These are phyloP conservation scores for Suillus brevipes DNA, from an alignment of 768 basidiomycete genomes.

Conservation along the genomic window DNA sequence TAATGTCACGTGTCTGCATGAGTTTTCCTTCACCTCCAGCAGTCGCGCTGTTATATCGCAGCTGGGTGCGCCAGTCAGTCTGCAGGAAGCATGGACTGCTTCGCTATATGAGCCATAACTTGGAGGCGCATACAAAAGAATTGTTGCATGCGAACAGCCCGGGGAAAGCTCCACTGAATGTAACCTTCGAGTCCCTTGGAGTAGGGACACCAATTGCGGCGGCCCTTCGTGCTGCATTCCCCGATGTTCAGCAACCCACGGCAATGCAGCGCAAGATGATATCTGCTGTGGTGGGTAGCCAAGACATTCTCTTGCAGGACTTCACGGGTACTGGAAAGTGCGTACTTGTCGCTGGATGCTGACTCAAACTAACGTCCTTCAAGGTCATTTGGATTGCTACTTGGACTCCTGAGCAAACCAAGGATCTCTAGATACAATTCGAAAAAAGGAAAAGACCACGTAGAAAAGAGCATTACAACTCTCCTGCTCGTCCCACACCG, in stretches of 20 bases:
- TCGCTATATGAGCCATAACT: conserved; percentile 30
- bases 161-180: conserved; percentile 6
- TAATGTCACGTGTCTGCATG: conserved; percentile 28
- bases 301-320: conserved; percentile 68
- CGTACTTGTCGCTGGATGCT: conserved; percentile 25
- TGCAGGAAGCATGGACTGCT: conserved; percentile 20
- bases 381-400: conserved; percentile 71
- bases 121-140: conserved; percentile 20
- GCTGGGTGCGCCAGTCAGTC: conserved; percentile 19
- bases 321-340: conserved; percentile 81
- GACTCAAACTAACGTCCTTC: conserved; percentile 4
- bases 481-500: conserved; percentile 72
- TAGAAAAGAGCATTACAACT: conserved; percentile 43
- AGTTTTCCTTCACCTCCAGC: conserved; percentile 17
- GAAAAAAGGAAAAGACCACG: conserved; percentile 19
- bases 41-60: conserved; percentile 2
- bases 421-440: conserved; percentile 30
- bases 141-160: neutral
- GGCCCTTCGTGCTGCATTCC: conserved; percentile 60
- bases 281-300: conserved; percentile 53
- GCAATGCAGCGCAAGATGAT: conserved; percentile 60
- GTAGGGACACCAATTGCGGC: conserved; percentile 48
- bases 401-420: conserved; percentile 64
- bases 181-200: conserved; percentile 53
- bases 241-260: conserved; percentile 58